Evolutionary conservation across 164 flowering plant species (phyloP), one percentile per base, ranked within the genome.

Genomic region (Sedum album): DNA sequence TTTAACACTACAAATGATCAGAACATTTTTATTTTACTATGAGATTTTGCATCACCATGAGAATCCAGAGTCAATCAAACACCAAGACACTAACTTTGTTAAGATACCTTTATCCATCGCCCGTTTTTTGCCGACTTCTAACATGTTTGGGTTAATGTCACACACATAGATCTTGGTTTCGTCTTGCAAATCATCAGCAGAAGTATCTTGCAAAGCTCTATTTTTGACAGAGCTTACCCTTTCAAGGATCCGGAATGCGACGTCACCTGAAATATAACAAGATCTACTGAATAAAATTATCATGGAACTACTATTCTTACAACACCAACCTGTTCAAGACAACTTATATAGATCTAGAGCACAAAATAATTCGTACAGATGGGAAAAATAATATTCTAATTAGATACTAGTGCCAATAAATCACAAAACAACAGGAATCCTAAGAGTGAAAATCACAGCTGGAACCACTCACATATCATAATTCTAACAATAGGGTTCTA

Each of bases 91-190:
- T 8, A 64, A 33, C 18, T 33, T n/a, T 35, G 3, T n/a, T 64
- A 64, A 7, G 14, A 39, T 69, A 89, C 98, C 99, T 88, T 88
- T 87, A 75, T 86, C 93, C 41, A 72, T 31, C 7, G 99, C 94
- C 48, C 93, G 83, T 78, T 84, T 83, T 77, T 85, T 95, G 38
- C 99, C 99, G 69, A 95, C 96, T 78, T 76, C 81, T 69, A 95
- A 79, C 99, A 95, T 95, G 70, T 83, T 85, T 41, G 94, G 91
- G 76, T 92, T 95, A 72, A 95, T 90, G 83, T 95, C 99, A 72
- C 97, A 95, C 53, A 95, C 87, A 77, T 79, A 88, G 62, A 95
- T 85, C 74, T 80, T 76, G 71, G 97, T 88, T 78, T 87, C 90
- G 62, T 80, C 87, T 13, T 74, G 79, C 65, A 85, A 68, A 53